These are phyloP conservation scores for Leccinum idahoense DNA, from an alignment of 1,284 basidiomycete genomes.

Conservation along the genomic window DNA sequence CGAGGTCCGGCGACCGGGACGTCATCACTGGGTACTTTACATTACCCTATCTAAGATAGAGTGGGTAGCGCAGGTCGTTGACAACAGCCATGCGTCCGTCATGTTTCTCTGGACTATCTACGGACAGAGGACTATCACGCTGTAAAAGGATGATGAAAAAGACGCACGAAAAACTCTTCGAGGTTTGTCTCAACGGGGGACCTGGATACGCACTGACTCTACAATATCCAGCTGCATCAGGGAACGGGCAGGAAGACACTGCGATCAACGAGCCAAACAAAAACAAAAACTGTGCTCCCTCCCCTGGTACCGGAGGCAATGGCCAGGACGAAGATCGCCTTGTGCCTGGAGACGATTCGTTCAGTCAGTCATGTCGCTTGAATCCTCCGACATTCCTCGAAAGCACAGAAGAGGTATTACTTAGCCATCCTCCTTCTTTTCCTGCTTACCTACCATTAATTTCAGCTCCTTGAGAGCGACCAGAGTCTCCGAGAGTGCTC, in stretches of 20 bases:
- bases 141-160: not conserved
- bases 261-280: not conserved
- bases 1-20: constrained; percentile 8
- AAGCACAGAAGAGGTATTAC: no score
- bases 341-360: no score
- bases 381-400: no score
- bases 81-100: constrained; percentile 23
- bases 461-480: constrained; percentile 61
- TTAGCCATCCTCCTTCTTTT: no score
- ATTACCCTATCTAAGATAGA: constrained; percentile 30
- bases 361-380: no score
- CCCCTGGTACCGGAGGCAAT: not conserved
- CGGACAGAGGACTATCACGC: not conserved
- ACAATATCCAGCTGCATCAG: not conserved
- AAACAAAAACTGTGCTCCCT: not conserved
- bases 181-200: not conserved
- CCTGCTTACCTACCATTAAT: not conserved
- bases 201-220: not conserved
- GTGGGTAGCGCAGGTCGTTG: constrained; percentile 28
- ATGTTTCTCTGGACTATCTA: constrained; percentile 19
- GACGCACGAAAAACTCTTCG: not conserved
- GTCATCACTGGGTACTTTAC: constrained; percentile 16
- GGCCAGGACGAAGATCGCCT: not conserved
- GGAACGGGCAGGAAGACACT: not conserved
- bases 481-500: constrained; percentile 39